phyloP scores from a whole-genome alignment of 2,329 filamentous ascomycete species.

The Sporothrix phasma region DNA sequence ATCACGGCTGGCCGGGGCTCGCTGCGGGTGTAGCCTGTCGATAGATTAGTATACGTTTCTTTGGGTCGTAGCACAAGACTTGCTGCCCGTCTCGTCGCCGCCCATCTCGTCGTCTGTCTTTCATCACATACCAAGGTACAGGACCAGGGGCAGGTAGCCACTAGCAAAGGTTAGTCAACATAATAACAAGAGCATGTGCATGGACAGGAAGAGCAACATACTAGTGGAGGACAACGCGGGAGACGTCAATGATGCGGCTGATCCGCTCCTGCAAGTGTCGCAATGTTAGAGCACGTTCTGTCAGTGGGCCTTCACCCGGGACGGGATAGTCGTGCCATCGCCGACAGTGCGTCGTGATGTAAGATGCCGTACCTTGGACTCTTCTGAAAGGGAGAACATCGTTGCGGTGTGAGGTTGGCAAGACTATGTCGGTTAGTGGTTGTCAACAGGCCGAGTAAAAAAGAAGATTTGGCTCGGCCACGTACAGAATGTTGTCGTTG shows the following conservation, averaged over 20 bases:
- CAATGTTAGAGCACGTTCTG: not conserved
- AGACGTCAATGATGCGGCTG: conserved; percentile 89
- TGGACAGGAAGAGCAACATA: conserved; percentile 36
- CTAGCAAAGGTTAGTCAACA: conserved; percentile 39
- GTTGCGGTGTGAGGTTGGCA: conserved; percentile 23
- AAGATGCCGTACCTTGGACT: conserved; percentile 66
- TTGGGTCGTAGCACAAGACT: not conserved
- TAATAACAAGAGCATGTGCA: not conserved
- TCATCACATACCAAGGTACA: conserved; percentile 70
- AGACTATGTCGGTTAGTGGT: not conserved
- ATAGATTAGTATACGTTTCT: not conserved
- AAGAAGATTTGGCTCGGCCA: not conserved
- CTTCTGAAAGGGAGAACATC: conserved; percentile 72
- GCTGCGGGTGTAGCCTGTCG: conserved; percentile 80
- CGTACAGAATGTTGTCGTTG: not conserved
- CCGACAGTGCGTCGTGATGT: not conserved
- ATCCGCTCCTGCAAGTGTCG: conserved; percentile 73
- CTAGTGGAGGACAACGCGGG: conserved; percentile 92
- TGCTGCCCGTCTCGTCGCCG: not conserved
- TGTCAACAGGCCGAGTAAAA: no score
- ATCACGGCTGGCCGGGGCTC: conserved; percentile 72
- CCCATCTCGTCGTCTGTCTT: not conserved
- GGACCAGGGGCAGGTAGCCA: conserved; percentile 91
- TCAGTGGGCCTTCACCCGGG: not conserved
- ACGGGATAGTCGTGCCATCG: not conserved